Percentiles rank a stretch among this genome's conserved stretches.
Evolutionary conservation across 2,329 filamentous ascomycete genomes (phyloP).

Genomic region (Pleoardoris graminearum): DNA sequence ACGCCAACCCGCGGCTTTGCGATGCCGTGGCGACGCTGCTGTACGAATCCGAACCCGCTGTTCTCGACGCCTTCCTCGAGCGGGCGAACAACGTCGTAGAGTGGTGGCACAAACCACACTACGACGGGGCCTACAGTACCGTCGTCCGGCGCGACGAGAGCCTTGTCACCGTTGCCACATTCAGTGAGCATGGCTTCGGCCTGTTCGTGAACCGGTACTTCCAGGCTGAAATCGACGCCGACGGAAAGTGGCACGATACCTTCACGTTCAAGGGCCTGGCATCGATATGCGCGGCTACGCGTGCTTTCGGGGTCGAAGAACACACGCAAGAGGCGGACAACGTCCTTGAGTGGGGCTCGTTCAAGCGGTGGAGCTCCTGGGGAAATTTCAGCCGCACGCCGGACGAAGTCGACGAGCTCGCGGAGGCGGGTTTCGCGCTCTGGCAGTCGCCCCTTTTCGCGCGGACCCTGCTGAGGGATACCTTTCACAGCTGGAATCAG

Average conservation of each 20-base stretch:
- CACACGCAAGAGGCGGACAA: background rate
- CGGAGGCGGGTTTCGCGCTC: slow-evolving; percentile 10
- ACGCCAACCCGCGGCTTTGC: slow-evolving; percentile 17
- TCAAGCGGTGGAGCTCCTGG: background rate
- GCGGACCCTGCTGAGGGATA: background rate
- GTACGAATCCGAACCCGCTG: slow-evolving; percentile 12
- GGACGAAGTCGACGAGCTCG: slow-evolving; percentile 8
- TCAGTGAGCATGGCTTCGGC: slow-evolving; percentile 18
- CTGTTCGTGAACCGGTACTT: slow-evolving; percentile 19
- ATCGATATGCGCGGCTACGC: background rate
- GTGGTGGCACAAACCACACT: slow-evolving; percentile 13
- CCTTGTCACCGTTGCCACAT: slow-evolving; percentile 18
- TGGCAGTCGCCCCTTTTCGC: slow-evolving; percentile 3
- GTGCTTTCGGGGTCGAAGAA: background rate
- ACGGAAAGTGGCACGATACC: slow-evolving; percentile 16
- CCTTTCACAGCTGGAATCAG: background rate
- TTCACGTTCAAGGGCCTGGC: slow-evolving; percentile 12
- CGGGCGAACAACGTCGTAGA: slow-evolving; percentile 19
- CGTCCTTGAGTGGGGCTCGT: slow-evolving; percentile 15
- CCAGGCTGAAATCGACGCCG: slow-evolving; percentile 10
- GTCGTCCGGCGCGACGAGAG: slow-evolving; percentile 19
- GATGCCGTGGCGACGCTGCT: slow-evolving; percentile 22
- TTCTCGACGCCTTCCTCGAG: slow-evolving; percentile 20
- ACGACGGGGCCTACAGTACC: background rate
- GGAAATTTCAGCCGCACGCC: too few species aligned